Evolutionary conservation across 108 stramenopile genomes (phyloP), one percentile per base, ranked within the genome.

Genomic region (Skeletonema grethae): DNA sequence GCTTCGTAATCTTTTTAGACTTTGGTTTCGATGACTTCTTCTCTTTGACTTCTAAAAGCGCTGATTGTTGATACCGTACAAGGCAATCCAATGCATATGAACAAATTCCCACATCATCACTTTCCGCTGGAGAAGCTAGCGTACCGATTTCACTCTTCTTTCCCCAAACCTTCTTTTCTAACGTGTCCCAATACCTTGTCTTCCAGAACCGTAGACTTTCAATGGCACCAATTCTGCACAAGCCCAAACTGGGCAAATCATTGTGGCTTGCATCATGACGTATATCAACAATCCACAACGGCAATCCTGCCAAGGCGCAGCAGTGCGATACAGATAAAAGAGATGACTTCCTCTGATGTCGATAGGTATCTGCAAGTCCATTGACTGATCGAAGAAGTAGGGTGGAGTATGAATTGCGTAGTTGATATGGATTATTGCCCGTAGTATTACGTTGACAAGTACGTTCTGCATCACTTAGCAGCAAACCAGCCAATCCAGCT

Each of bases 261-360:
- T 89, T 88, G 70, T 95, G 94, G 31, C 89, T 84, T 7, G 90
- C 84, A 57, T 92, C 91, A 68, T 95, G 94, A 30, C 94, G 79
- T 25, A 92, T 66, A 63, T 90, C 91, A 28, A 95, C 94, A 61
- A 95, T 61, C 94, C 94, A 95, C 10, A 64, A 39, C 1, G 94
- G 94, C 32, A 95, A 68, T 6, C 94, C 94, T 32, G 92, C 62
- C 59, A 87, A 69, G 8, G 77, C 67, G 68, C 91, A 95, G 65
- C 60, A 72, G 41, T 63, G 91, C 60, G 45, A 88, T 65, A 74
- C 86, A 58, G 58, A 86, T 69, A 53, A 80, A 84, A 57, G 67
- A 18, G 76, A 46, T 1, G 65, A 73, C 55, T 72, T 88, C 59
- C 66, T 88, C 68, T 77, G 90, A 85, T 70, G 85, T 73, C 80